Evolutionary conservation across 2,329 filamentous ascomycete species (phyloP), one percentile per base, ranked within the genome.

Genomic region (Cladosporium cucumerinum): DNA sequence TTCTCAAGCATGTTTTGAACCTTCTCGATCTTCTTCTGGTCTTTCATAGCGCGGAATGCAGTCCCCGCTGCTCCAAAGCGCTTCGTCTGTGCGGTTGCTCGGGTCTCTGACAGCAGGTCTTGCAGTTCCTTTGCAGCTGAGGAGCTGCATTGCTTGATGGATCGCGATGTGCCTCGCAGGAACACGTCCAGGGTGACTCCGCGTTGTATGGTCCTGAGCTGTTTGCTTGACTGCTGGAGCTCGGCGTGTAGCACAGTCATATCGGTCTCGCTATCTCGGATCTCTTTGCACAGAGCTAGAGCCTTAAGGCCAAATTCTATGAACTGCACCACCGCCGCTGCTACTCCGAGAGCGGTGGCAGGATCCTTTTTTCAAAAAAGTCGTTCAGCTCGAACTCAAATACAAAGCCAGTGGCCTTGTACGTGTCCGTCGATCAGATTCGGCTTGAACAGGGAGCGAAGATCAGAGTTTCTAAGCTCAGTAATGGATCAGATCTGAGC

Each of bases 1-100:
- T 39, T 16, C 21, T 25, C 48, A 6, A 61, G 59, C 48, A 30
- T 61, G 46, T 39, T 28, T 23, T 61, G 46, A 3, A 61, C 32
- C 30, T 52, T 36, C 48, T 54, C 48, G 21, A 61, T 61, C 21
- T 39, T 43, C 48, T 36, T 54, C 28, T 54, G n/a, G 59, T 54
- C 48, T 28, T 23, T 61, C 46, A 61, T 2, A 0, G 30, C 30
- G 14, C 46, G 59, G 2, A 52, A n/a, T 2, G 59, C 48, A n/a
- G 59, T 48, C 39, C 25, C 55, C 2, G 16, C 25, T 11, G 28
- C 30, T 5, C 28, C 58, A 39, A 61, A 36, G 12, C 28, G 34
- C 34, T 36, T 36, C 1, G 36, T 23, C 5, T 49, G 21, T 1
- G 58, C 43, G 7, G 36, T 51, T 7, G 18, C 28, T 2, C 23